These are phyloP conservation scores for Fusarium praegraminearum DNA, from an alignment of 2,329 filamentous ascomycete species.

Conservation along the genomic window DNA sequence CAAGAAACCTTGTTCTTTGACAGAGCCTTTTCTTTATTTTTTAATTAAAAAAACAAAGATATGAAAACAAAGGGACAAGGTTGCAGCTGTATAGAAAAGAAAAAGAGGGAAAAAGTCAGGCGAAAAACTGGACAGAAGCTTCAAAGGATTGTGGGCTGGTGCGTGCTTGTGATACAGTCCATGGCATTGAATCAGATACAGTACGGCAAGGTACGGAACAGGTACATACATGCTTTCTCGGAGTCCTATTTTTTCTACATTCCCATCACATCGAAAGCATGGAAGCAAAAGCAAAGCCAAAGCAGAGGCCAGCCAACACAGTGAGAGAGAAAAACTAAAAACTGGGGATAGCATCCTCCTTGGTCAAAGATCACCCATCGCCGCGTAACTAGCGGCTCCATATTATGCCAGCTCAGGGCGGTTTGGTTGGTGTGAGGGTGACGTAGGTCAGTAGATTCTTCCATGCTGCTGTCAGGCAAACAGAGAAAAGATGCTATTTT, in stretches of 20 bases:
- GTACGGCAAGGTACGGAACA: neutral
- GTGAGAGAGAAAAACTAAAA: slow-evolving; percentile 12
- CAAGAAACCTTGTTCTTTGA: slow-evolving; percentile 9
- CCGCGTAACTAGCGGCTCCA: slow-evolving; percentile 36
- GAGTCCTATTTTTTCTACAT: neutral
- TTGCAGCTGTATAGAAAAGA: neutral
- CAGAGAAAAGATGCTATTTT: slow-evolving; percentile 24
- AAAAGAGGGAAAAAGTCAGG: slow-evolving; percentile 2
- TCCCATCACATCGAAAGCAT: neutral
- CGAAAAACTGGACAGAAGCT: slow-evolving; percentile 9
- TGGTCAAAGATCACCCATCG: slow-evolving; percentile 28
- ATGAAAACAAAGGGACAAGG: slow-evolving; percentile 33
- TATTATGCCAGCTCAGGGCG: neutral
- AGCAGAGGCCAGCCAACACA: slow-evolving; percentile 5
- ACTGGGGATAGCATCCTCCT: slow-evolving; percentile 24
- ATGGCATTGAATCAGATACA: slow-evolving; percentile 1
- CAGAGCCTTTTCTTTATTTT: neutral
- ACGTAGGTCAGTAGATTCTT: slow-evolving; percentile 18
- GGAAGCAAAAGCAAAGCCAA: neutral
- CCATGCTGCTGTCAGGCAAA: neutral
- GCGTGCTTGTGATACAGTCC: slow-evolving; percentile 9
- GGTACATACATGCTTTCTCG: neutral
- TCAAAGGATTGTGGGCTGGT: slow-evolving; percentile 5
- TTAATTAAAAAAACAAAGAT: neutral
- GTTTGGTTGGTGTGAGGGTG: slow-evolving; percentile 27